Conservation (phyloP, 108 stramenopile genomes). For the Cyclotella sp. region DNA sequence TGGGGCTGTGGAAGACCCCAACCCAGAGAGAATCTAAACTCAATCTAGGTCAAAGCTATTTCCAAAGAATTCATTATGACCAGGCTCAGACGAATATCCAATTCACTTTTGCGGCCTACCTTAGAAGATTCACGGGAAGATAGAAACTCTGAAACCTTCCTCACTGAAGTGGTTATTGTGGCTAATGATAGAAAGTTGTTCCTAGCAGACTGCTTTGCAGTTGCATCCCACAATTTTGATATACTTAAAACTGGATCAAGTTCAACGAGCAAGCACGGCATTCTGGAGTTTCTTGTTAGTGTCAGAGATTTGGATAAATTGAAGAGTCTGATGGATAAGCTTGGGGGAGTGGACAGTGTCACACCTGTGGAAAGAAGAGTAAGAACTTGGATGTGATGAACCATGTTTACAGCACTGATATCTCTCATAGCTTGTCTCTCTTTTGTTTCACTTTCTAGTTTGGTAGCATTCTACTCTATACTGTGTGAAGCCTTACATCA, state of each 20-base stretch:
- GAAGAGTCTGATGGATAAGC: slow-evolving; percentile 79
- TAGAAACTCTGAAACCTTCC: slow-evolving; percentile 53
- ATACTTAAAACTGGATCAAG: slow-evolving; percentile 83
- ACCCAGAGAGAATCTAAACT: not conserved
- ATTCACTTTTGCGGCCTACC: slow-evolving; percentile 50
- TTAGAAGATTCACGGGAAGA: slow-evolving; percentile 56
- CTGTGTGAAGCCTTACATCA: not conserved
- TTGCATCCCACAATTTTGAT: slow-evolving; percentile 76
- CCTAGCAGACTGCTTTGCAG: slow-evolving; percentile 85
- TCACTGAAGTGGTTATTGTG: slow-evolving; percentile 73
- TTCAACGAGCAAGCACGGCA: slow-evolving; percentile 78
- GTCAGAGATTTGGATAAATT: slow-evolving; percentile 73
- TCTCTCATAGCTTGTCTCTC: not conserved
- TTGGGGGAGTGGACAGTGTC: slow-evolving; percentile 70
- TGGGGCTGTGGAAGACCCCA: no score
- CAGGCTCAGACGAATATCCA: slow-evolving; percentile 18
- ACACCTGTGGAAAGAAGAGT: slow-evolving; percentile 81
- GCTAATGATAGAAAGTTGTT: slow-evolving; percentile 81
- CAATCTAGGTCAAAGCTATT: slow-evolving; percentile 7
- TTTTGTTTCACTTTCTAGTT: slow-evolving; percentile 4
- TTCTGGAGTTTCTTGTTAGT: slow-evolving; percentile 75
- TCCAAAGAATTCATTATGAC: not conserved
- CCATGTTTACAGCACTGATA: no score
- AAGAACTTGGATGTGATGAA: no score
- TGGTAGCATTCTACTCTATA: slow-evolving; percentile 18